A percentile compares a stretch with the other conserved stretches of the same genome.
phyloP scores from a whole-genome alignment of 2,329 filamentous ascomycete species.

The Colletotrichum tofieldiae region DNA sequence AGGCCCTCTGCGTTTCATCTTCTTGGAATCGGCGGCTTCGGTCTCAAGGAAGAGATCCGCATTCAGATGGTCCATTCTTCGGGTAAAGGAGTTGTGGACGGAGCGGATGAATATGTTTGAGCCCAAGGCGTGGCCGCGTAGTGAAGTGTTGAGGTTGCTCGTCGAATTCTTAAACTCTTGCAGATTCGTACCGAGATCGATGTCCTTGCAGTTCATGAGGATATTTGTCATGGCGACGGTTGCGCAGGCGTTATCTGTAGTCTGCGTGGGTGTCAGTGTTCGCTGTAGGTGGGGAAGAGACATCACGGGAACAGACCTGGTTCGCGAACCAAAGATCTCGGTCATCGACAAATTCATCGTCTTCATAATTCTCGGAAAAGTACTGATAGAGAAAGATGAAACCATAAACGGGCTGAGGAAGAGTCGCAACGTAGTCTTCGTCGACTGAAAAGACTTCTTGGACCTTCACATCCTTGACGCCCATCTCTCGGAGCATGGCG shows the following conservation, averaged over 20 bases:
- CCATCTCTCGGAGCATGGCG: slow-evolving; percentile 84
- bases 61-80: slow-evolving; percentile 83
- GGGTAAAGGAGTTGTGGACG: slow-evolving; percentile 90
- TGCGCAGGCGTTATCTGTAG: slow-evolving; percentile 87
- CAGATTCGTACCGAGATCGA: slow-evolving; percentile 81
- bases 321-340: slow-evolving; percentile 93
- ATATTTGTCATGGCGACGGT: slow-evolving; percentile 96
- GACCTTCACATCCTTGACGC: slow-evolving; percentile 80
- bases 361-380: slow-evolving; percentile 68
- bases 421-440: slow-evolving; percentile 71
- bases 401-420: slow-evolving; percentile 85
- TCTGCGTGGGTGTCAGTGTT: slow-evolving; percentile 62
- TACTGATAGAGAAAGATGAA: slow-evolving; percentile 92
- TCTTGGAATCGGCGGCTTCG: slow-evolving; percentile 61
- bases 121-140: slow-evolving; percentile 83
- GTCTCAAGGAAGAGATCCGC: slow-evolving; percentile 77
- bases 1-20: slow-evolving; percentile 54
- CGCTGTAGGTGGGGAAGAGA: background rate
- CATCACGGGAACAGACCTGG: slow-evolving; percentile 68
- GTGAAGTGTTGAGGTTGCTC: slow-evolving; percentile 75
- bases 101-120: slow-evolving; percentile 83
- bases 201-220: slow-evolving; percentile 82
- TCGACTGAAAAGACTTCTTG: slow-evolving; percentile 85
- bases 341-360: slow-evolving; percentile 62
- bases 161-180: slow-evolving; percentile 82